Evolutionary conservation across 768 basidiomycete species (phyloP), one percentile per base, ranked within the genome.

Genomic region (Rhodotorula toruloides): DNA sequence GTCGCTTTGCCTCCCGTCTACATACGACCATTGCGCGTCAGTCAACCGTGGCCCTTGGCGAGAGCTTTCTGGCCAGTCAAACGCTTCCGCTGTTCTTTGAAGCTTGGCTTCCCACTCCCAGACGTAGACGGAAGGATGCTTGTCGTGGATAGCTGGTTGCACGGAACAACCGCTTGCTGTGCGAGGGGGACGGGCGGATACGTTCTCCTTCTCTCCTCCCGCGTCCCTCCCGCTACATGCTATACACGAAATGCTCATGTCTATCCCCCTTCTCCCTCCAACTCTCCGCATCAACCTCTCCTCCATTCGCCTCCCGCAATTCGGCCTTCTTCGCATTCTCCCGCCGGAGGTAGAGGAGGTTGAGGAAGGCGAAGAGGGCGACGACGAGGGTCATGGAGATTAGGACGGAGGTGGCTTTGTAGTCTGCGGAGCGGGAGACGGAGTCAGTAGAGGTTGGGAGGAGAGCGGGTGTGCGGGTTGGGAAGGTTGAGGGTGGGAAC

Each of bases 331-430:
- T 49, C 9, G 19, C 17, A 52, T 69, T 69, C n/a, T 50, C 63
- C n/a, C 39, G 37, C 62, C 77, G 60, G 78, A 81, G 59, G 48
- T 68, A 73, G 2, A 61, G 16, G 44, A 60, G 52, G 65, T 67
- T 67, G 36, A 76, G 10, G 70, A 70, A 47, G 76, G 73, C 73
- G 77, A 76, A 70, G 78, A 75, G 63, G 78, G 63, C 59, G 67
- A 72, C 65, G 69, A 76, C 40, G 73, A 63, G n/a, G 13, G 43
- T 49, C 47, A 67, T 46, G 22, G 62, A 49, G 54, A 60, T 61
- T 19, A 61, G 54, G 34, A 36, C 31, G 25, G 25, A 25, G 16
- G 49, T 36, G 17, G 61, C 61, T 2, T 12, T n/a, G 12, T 25
- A 10, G 53, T 61, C 60, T 61, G 57, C 52, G n/a, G n/a, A n/a